These are phyloP conservation scores for Sordaria brevicollis DNA, from an alignment of 495 filamentous ascomycete genomes.

Conservation along the genomic window DNA sequence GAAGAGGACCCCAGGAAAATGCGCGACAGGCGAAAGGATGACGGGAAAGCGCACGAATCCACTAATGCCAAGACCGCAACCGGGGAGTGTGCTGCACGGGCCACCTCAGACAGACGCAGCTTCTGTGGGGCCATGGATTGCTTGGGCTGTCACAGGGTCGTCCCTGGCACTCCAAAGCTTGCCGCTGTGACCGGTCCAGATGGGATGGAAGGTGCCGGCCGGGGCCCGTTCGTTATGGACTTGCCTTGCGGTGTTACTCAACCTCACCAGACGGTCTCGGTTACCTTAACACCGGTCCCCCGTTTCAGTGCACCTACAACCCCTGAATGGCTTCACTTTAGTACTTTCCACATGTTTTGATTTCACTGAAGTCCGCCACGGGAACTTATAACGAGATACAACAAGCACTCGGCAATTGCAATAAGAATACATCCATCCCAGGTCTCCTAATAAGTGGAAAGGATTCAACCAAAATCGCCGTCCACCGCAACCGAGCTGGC, in stretches of 20 bases:
- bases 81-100: background rate
- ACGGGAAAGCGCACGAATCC: background rate
- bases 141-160: background rate
- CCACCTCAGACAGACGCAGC: background rate
- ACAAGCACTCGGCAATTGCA: background rate
- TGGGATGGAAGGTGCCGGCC: background rate
- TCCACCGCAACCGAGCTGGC: background rate
- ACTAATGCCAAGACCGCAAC: background rate
- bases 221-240: background rate
- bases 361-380: background rate
- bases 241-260: background rate
- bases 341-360: background rate
- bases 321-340: background rate
- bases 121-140: background rate
- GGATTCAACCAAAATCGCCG: background rate
- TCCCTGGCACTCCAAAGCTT: background rate
- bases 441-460: background rate
- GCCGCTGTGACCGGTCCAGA: background rate
- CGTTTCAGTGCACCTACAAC: background rate
- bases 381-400: background rate
- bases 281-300: background rate
- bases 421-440: background rate
- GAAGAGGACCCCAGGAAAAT: background rate
- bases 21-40: background rate
- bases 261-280: background rate